Evolutionary conservation across 768 basidiomycete species (phyloP).

Genomic region (Kwoniella sp.): DNA sequence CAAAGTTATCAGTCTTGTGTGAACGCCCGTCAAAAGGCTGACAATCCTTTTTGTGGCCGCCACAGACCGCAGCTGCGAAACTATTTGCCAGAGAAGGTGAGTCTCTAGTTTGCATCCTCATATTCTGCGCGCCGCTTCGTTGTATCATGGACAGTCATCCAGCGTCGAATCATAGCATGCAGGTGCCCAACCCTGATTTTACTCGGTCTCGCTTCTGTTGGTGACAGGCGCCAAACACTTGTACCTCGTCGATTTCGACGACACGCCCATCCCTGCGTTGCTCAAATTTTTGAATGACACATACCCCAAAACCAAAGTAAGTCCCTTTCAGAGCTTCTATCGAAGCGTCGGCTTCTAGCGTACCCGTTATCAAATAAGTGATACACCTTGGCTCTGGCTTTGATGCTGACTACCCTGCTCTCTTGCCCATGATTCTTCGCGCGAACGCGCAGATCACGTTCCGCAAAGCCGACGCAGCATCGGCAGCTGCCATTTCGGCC

Average conservation of each 20-base stretch:
- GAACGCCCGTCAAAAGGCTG: too few relatives aligned
- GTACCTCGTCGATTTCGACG: conserved; percentile 73
- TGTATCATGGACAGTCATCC: too few relatives aligned
- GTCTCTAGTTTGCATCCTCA: background rate
- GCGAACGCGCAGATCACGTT: conserved; percentile 66
- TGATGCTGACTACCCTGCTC: background rate
- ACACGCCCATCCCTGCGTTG: conserved; percentile 70
- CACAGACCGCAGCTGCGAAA: conserved; percentile 45
- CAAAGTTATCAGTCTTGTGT: too few relatives aligned
- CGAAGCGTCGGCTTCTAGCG: background rate
- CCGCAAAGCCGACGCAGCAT: conserved; percentile 79
- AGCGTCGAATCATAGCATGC: too few relatives aligned
- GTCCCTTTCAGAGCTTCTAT: conserved; percentile 22
- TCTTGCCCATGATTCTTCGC: background rate
- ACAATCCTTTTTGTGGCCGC: background rate
- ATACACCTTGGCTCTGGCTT: too few relatives aligned
- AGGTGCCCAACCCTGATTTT: too few relatives aligned
- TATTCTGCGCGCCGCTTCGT: too few relatives aligned
- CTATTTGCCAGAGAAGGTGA: conserved; percentile 27
- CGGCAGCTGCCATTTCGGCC: conserved; percentile 68
- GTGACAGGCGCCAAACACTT: conserved; percentile 72
- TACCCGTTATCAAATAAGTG: too few relatives aligned
- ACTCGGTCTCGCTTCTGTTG: too few relatives aligned
- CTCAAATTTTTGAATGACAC: conserved; percentile 67
- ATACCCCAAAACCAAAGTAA: conserved; percentile 79